Evolutionary conservation across 257 asterid genomes (phyloP).

Genomic region (Jaltomata sinuosa): DNA sequence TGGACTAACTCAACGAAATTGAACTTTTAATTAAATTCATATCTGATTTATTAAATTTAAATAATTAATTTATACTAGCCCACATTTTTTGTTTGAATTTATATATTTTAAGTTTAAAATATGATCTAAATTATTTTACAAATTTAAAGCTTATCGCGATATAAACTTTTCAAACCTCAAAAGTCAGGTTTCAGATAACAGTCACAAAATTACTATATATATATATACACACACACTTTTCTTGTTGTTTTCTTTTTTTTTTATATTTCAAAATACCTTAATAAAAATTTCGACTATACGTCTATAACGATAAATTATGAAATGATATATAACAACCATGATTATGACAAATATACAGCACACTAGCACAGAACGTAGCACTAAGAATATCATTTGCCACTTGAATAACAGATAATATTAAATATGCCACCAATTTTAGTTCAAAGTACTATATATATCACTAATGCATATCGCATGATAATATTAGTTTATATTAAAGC

Average conservation of each 20-base stretch:
- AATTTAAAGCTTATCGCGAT: not conserved
- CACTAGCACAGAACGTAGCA: not conserved
- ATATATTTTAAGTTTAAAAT: not conserved
- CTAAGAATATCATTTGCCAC: not conserved
- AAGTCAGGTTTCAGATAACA: too few relatives aligned
- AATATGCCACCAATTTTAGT: not conserved
- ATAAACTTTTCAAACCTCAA: too few relatives aligned
- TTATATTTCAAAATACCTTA: too few relatives aligned
- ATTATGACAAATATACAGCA: not conserved
- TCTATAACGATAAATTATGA: too few relatives aligned
- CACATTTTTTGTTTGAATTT: not conserved
- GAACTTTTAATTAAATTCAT: not conserved
- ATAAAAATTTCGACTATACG: too few relatives aligned
- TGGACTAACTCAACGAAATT: not conserved
- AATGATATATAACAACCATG: too few relatives aligned
- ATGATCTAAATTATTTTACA: not conserved
- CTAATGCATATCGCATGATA: too few relatives aligned
- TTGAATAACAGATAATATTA: not conserved
- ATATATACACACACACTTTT: too few relatives aligned
- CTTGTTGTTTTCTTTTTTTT: too few relatives aligned
- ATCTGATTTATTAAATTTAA: not conserved
- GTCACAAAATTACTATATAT: too few relatives aligned
- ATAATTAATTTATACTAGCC: not conserved
- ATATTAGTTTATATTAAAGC: too few relatives aligned
- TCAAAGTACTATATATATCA: not conserved